Evolutionary conservation across 169 alveolate genomes (phyloP).

Genomic region (Cryptosporidium xiaoi): DNA sequence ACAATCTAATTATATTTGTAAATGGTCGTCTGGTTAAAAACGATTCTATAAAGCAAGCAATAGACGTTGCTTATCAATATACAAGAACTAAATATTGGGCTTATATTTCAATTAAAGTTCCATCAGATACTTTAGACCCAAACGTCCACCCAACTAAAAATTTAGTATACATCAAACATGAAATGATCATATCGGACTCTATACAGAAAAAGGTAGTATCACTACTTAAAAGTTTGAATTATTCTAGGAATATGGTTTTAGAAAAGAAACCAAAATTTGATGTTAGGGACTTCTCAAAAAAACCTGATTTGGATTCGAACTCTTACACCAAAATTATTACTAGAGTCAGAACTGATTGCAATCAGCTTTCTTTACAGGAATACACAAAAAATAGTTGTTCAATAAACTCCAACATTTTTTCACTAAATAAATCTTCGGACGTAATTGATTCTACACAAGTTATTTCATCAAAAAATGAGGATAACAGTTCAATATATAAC

Average conservation of each 20-base stretch:
- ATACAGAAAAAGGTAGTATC: slow-evolving; percentile 35
- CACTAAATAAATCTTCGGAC: too few relatives aligned
- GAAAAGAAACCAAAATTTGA: slow-evolving; percentile 40
- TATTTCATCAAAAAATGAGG: background rate
- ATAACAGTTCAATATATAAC: background rate
- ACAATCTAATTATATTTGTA: slow-evolving; percentile 90
- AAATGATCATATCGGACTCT: slow-evolving; percentile 23
- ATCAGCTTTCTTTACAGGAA: slow-evolving; percentile 42
- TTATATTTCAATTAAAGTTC: slow-evolving; percentile 92
- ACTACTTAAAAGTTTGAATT: slow-evolving; percentile 31
- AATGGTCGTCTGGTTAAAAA: slow-evolving; percentile 95
- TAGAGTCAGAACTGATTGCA: slow-evolving; percentile 66
- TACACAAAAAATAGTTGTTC: background rate
- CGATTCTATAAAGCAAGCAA: slow-evolving; percentile 82
- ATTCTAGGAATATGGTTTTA: slow-evolving; percentile 39
- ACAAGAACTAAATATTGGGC: slow-evolving; percentile 84
- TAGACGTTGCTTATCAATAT: slow-evolving; percentile 81
- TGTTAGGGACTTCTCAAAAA: background rate
- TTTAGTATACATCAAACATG: slow-evolving; percentile 80
- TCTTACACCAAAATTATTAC: slow-evolving; percentile 36
- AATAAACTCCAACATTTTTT: background rate
- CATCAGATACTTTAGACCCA: slow-evolving; percentile 93
- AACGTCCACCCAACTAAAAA: slow-evolving; percentile 99
- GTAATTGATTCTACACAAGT: too few relatives aligned
- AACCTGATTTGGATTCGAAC: background rate